Base-by-base conservation (phyloP, 768 basidiomycete genomes). In the Pleurotus eryngii region DNA sequence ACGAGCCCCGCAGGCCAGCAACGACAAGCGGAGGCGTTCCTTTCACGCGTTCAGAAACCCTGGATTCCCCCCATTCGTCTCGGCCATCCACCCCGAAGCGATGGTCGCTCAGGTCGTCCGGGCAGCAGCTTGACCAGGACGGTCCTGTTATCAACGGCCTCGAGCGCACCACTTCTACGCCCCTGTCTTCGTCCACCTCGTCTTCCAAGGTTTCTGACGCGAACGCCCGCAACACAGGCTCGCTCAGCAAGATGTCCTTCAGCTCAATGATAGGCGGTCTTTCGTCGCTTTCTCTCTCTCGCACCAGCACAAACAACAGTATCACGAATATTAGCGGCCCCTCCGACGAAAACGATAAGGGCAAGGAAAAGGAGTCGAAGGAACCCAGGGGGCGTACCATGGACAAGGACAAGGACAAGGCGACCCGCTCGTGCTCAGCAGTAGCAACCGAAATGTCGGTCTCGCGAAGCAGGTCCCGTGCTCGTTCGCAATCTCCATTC, bases 401-500 rank as follows among this genome's bases (percentile, higher is more conserved):
- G 61, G 72, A 74, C 59, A 74, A 74, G 51, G 72, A 74, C 59
- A 74, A 74, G 51, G 66, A 66, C 48, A 81, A 82, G 62, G 74
- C 69, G 24, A 62, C 70, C 27, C 80, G 82, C 40, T 80, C 83
- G 7, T 73, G 77, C 3, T 85, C 84, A 3, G 78, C 81, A 55
- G 76, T 67, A 1, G 73, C 77, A 0, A 62, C 74, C 12, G 59
- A 70, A 3, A 74, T 73, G 39, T 68, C 71, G 15, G 69, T 72
- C 9, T 80, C 81, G n/a, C 78, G 79, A 50, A 81, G 79, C 48
- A 70, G 71, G 3, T 76, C 78, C 9, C 87, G 89, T 57, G 80
- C 88, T 12, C 85, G 92, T 39, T 88, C 90, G 46, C 78, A 86
- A 63, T 92, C 92, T 2, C 90, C 95, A 42, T 96, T 97, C 68